These are phyloP conservation scores for Alternaria conjuncta DNA, from an alignment of 2,329 filamentous ascomycete genomes.

Conservation along the genomic window DNA sequence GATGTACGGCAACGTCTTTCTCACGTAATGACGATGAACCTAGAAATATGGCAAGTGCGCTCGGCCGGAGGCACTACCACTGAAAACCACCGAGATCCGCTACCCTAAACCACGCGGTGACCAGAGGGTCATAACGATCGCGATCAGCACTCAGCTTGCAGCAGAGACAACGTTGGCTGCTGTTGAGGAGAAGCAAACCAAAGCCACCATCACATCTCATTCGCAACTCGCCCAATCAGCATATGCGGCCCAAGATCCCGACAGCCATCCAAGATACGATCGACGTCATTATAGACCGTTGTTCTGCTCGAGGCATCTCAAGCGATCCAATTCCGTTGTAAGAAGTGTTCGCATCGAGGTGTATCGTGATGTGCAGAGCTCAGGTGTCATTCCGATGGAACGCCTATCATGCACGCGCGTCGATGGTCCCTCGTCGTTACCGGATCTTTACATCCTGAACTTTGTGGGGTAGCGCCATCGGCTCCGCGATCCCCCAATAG, in stretches of 20 bases:
- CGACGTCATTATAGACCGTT: not conserved
- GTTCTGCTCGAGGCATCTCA: not conserved
- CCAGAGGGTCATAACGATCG: not conserved
- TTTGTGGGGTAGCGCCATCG: conserved; percentile 7
- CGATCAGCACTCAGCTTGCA: not conserved
- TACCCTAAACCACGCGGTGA: not conserved
- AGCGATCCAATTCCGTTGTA: not conserved
- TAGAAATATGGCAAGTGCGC: not conserved
- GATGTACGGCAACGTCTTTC: not conserved
- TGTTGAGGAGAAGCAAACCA: not conserved
- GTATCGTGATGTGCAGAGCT: not conserved
- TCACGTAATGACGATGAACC: not conserved
- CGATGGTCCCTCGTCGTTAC: not conserved
- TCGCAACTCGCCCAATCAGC: not conserved
- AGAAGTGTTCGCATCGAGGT: not conserved
- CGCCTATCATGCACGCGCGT: not conserved
- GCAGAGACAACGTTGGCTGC: not conserved
- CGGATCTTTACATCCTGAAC: not conserved
- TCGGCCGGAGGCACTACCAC: not conserved
- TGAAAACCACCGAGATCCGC: not conserved
- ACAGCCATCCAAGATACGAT: not conserved
- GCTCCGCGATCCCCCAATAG: conserved; percentile 2
- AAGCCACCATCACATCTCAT: not conserved
- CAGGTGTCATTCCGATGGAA: not conserved
- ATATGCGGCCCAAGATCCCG: not conserved